Conservation (phyloP, 2,329 filamentous ascomycete genomes). For the Elsinoe fawcettii region DNA sequence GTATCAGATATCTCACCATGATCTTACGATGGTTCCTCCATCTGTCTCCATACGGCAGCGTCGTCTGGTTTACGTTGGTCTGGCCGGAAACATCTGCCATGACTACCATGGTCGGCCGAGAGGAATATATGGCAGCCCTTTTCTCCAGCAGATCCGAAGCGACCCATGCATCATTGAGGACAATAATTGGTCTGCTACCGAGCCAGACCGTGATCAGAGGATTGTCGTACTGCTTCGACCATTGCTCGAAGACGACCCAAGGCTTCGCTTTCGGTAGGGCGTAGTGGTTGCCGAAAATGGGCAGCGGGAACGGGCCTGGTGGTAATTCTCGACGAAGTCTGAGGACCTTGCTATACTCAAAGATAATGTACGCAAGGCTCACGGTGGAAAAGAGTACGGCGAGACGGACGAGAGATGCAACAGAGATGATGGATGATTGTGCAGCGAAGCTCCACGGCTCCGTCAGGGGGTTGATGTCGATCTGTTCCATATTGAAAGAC, state of each 20-base stretch:
- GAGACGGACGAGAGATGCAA: not conserved
- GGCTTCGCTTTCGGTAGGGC: constrained; percentile 16
- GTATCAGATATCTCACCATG: not conserved
- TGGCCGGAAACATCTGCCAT: constrained; percentile 23
- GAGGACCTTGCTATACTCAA: not conserved
- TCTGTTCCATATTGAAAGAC: not conserved
- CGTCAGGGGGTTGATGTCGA: not conserved
- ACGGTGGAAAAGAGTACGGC: not conserved
- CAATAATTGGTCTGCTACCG: constrained; percentile 17
- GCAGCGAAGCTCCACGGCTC: not conserved
- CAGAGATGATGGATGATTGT: not conserved
- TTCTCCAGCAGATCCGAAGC: constrained; percentile 29
- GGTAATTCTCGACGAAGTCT: not conserved
- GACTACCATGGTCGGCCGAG: constrained; percentile 26
- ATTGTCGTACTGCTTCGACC: constrained; percentile 17
- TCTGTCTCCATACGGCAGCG: constrained; percentile 19
- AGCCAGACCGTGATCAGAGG: constrained; percentile 20
- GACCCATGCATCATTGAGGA: constrained; percentile 25
- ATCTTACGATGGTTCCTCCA: constrained; percentile 20
- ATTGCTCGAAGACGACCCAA: constrained; percentile 19
- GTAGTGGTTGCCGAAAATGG: constrained; percentile 20
- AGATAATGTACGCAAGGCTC: not conserved
- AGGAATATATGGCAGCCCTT: constrained; percentile 28
- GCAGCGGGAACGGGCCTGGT: constrained; percentile 20
- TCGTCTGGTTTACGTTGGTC: constrained; percentile 17